Base-by-base conservation (phyloP, 2,329 filamentous ascomycete genomes). In the Ophiocordyceps camponoti-floridani region DNA sequence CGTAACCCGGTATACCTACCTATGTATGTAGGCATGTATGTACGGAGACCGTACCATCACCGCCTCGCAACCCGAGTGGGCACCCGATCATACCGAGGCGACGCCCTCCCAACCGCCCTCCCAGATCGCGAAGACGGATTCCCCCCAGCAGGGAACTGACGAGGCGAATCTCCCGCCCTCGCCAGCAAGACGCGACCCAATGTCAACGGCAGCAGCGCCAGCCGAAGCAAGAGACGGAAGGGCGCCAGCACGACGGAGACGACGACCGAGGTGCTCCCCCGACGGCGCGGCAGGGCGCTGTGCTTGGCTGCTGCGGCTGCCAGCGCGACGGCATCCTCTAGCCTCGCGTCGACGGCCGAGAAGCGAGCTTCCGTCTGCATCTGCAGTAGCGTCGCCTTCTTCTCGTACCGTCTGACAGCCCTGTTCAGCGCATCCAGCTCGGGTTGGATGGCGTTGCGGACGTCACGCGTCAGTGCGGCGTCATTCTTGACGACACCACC, bases 361-460 rank as follows among this genome's bases (percentile, higher is more conserved):
- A 95, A 74, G 23, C 82, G 75, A 9, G 78, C 73, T 50, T 94
- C 86, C 3, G 79, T 84, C 55, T 89, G 81, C 45, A 82, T 71
- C 10, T 83, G 73, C 27, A 87, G 73, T 8, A 88, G 68, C 0
- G 81, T 81, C 4, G 82, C 78, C 53, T 87, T 84, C 64, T 94
- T 95, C 64, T 96, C 89, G 54, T 94, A 94, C 33, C 86, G 78
- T 18, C 89, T 75, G 41, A 96, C 82, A 4, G 89, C 88, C 42
- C 89, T 79, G 53, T 87, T 91, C 30, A 96, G 67, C 0, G 86
- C 84, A 53, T 95, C 88, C 6, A 96, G 70, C 47, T 95, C 86
- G 0, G 85, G 81, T 51, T 87, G 82, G 11, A 89, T 68, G 27
- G 68, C 66, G 47, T 75, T 75, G 40, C 77, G 73, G 12, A 84